Conservation (phyloP, 2,329 filamentous ascomycete genomes). For the Tolypocladium tropicale region DNA sequence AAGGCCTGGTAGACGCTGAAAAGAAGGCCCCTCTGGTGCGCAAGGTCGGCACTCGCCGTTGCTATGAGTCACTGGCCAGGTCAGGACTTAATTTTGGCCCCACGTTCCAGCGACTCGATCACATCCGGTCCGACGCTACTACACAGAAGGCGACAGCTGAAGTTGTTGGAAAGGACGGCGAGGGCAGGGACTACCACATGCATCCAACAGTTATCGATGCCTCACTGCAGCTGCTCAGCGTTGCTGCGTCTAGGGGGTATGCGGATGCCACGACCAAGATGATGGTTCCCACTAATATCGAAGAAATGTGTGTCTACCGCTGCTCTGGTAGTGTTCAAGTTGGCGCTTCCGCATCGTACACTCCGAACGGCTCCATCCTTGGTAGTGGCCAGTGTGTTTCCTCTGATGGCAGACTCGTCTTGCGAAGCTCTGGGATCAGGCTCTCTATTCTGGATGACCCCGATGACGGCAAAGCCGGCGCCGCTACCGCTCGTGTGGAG, state of each 20-base stretch:
- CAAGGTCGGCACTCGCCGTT: background rate
- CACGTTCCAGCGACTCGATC: background rate
- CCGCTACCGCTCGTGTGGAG: background rate
- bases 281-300: background rate
- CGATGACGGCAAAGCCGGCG: background rate
- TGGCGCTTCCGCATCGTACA: background rate
- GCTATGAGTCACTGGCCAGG: background rate
- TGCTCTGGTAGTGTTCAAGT: background rate
- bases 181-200: conserved; percentile 2
- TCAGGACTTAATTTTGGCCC: background rate
- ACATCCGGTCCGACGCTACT: background rate
- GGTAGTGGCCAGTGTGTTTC: background rate
- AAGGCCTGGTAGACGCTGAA: background rate
- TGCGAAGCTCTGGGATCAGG: background rate
- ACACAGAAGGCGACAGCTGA: background rate
- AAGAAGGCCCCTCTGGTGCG: background rate
- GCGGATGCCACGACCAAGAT: background rate
- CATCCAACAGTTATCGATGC: conserved; percentile 8
- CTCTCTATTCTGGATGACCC: background rate
- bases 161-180: background rate
- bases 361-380: background rate
- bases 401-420: background rate
- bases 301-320: background rate
- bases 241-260: conserved; percentile 4
- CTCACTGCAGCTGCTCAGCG: background rate